A percentile compares a stretch with the other conserved stretches of the same genome.
Evolutionary conservation across 306 rosid species (phyloP).

Genomic region (Delonix regia): DNA sequence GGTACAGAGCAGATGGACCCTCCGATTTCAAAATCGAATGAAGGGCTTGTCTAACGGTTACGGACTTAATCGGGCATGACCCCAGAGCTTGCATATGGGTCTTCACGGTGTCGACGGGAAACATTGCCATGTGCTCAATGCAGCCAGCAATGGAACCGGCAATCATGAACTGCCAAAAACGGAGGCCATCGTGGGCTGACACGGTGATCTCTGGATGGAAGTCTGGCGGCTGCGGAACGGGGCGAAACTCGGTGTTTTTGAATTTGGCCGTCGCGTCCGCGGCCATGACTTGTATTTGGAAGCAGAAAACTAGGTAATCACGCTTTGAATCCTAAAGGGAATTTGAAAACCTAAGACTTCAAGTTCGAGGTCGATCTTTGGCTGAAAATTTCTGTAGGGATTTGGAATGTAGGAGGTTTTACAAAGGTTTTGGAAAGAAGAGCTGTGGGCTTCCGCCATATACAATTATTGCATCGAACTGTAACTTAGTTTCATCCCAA

Average conservation of each 20-base stretch:
- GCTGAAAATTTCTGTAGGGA: background rate
- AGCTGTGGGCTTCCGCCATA: conserved; percentile 33
- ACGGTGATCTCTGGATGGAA: conserved; percentile 51
- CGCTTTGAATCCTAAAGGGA: conserved; percentile 15
- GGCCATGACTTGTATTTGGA: conserved; percentile 48
- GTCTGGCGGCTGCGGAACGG: conserved; percentile 53
- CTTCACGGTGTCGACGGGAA: conserved; percentile 91
- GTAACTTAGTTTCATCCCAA: conserved; percentile 13
- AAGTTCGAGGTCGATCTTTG: background rate
- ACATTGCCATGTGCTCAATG: conserved; percentile 88
- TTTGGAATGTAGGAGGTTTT: conserved; percentile 6
- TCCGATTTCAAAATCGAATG: conserved; percentile 62
- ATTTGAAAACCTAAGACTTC: background rate
- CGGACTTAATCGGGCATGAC: conserved; percentile 79
- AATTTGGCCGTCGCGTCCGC: conserved; percentile 75
- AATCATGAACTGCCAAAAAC: conserved; percentile 87
- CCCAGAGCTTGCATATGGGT: conserved; percentile 92
- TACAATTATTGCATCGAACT: background rate
- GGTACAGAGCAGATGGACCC: conserved; percentile 73
- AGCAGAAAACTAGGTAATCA: conserved; percentile 1
- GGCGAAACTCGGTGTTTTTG: conserved; percentile 67
- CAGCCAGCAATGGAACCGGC: conserved; percentile 85
- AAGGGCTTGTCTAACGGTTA: conserved; percentile 68
- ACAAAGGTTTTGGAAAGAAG: background rate
- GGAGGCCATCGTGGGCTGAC: conserved; percentile 76